Conservation (phyloP, 2,329 filamentous ascomycete genomes). For the Diaporthe australafricana region DNA sequence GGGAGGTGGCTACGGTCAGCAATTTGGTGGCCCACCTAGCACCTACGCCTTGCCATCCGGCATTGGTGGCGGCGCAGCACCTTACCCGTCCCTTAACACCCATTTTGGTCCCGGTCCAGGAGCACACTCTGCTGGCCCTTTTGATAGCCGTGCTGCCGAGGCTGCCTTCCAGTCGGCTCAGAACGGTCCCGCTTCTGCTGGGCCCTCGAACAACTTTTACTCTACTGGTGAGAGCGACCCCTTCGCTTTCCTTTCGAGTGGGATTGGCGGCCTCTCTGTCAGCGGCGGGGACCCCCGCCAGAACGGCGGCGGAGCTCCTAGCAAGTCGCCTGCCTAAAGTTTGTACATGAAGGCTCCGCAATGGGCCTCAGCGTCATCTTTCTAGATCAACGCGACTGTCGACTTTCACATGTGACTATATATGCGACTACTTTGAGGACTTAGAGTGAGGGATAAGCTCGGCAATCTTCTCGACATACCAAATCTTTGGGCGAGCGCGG, state of each 20-base stretch:
- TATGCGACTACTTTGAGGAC: constrained; percentile 35
- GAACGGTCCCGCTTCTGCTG: constrained; percentile 82
- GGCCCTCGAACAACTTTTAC: constrained; percentile 80
- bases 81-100: constrained; percentile 85
- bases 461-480: constrained; percentile 35
- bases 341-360: constrained; percentile 30
- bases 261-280: constrained; percentile 79
- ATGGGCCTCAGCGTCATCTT: constrained; percentile 29
- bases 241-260: constrained; percentile 82
- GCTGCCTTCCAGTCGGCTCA: constrained; percentile 92
- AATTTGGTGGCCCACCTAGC: constrained; percentile 88
- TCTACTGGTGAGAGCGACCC: constrained; percentile 76
- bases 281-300: constrained; percentile 73
- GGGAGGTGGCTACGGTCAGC: constrained; percentile 76
- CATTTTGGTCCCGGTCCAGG: constrained; percentile 82
- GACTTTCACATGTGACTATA: constrained; percentile 37
- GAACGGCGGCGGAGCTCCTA: constrained; percentile 69
- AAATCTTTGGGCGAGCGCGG: constrained; percentile 32
- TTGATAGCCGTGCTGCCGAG: constrained; percentile 93
- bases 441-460: constrained; percentile 32
- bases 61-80: constrained; percentile 80
- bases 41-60: constrained; percentile 91
- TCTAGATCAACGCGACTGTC: constrained; percentile 30
- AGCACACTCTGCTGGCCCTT: constrained; percentile 85
- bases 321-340: constrained; percentile 70